Evolutionary conservation across 352 stramenopile species (phyloP).

Genomic region (Plasmopara viticola): DNA sequence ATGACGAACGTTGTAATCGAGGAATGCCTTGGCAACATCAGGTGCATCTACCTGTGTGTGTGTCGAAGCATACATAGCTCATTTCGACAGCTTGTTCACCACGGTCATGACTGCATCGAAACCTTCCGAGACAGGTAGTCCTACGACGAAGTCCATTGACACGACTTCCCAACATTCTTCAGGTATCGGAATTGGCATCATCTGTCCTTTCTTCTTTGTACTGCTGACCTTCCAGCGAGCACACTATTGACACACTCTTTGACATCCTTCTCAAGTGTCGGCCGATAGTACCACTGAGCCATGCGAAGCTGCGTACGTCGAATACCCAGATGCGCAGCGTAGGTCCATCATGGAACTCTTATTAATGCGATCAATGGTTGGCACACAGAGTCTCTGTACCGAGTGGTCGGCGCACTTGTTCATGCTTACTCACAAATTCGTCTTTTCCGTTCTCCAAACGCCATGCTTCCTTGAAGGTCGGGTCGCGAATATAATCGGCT

Average conservation of each 20-base stretch:
- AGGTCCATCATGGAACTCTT: slow-evolving; percentile 8
- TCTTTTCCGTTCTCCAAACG: too few species aligned
- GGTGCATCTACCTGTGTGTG: slow-evolving; percentile 7
- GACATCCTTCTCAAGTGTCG: slow-evolving; percentile 1
- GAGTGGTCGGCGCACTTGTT: not conserved
- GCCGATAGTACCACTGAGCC: slow-evolving; percentile 5
- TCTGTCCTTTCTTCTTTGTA: slow-evolving; percentile 8
- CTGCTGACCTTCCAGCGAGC: slow-evolving; percentile 20
- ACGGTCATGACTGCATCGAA: slow-evolving; percentile 9
- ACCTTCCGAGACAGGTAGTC: slow-evolving; percentile 1
- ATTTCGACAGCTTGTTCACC: slow-evolving; percentile 22
- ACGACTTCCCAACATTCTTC: slow-evolving; percentile 21
- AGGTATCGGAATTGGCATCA: slow-evolving; percentile 13
- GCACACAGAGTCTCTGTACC: slow-evolving; percentile 7
- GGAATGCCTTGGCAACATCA: slow-evolving; percentile 8
- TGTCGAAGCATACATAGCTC: slow-evolving; percentile 10
- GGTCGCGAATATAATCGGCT: too few species aligned
- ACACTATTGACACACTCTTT: slow-evolving; percentile 17
- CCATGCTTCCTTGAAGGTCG: too few species aligned
- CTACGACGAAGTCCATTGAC: slow-evolving; percentile 22
- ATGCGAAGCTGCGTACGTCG: slow-evolving; percentile 4
- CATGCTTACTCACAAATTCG: not conserved
- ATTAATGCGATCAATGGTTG: slow-evolving; percentile 7
- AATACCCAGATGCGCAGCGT: slow-evolving; percentile 4
- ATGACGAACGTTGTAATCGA: slow-evolving; percentile 8